phyloP scores from a whole-genome alignment of 768 basidiomycete genomes.

The Tephrocybe sp. region DNA sequence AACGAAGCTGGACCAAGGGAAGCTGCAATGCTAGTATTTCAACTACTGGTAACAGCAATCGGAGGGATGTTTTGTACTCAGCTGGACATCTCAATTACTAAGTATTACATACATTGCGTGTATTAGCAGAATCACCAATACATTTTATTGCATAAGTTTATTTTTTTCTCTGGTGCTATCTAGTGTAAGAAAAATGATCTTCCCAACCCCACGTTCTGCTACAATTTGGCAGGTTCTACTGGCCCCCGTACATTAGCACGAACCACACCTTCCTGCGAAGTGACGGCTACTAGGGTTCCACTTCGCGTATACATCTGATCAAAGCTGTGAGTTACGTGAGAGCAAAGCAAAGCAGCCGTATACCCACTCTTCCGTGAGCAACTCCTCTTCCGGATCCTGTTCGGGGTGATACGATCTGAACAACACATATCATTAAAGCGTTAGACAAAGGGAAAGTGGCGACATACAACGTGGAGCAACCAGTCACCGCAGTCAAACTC shows the following conservation, averaged over 20 bases:
- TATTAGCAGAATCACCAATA: too few relatives aligned
- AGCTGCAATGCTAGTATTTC: too few relatives aligned
- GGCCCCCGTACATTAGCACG: conserved; percentile 55
- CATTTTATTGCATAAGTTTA: too few relatives aligned
- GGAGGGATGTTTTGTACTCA: too few relatives aligned
- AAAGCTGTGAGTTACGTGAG: background rate
- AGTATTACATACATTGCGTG: too few relatives aligned
- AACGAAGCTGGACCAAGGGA: too few relatives aligned
- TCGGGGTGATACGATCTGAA: conserved; percentile 62
- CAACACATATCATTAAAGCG: background rate
- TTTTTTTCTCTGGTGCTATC: too few relatives aligned
- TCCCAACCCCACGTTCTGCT: too few relatives aligned
- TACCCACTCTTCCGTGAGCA: conserved; percentile 66
- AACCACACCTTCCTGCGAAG: conserved; percentile 79
- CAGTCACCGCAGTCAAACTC: conserved; percentile 79
- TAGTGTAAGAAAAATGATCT: too few relatives aligned
- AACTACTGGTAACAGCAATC: too few relatives aligned
- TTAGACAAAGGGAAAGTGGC: conserved; percentile 19
- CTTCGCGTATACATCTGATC: conserved; percentile 65
- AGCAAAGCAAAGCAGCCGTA: background rate
- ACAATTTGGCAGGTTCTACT: conserved; percentile 20
- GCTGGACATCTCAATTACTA: too few relatives aligned
- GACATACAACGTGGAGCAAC: conserved; percentile 75
- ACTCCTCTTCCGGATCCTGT: conserved; percentile 67
- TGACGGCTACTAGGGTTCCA: conserved; percentile 71